phyloP scores from a whole-genome alignment of 371 early-diverging fungal genomes.

The Mucor racemosus region DNA sequence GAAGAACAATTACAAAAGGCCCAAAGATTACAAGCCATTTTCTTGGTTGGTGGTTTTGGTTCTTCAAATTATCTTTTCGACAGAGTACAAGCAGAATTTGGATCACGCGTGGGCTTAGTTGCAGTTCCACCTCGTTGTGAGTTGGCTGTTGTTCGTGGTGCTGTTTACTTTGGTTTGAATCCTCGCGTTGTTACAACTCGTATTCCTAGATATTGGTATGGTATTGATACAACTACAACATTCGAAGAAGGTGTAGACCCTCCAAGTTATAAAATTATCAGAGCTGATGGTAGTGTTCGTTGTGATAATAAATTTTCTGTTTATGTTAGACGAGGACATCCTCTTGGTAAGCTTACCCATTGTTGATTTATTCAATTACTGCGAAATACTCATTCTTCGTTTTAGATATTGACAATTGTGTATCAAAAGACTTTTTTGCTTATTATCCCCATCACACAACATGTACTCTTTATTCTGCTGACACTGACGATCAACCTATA shows the following conservation, averaged over 20 bases:
- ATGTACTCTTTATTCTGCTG: slow-evolving; percentile 56
- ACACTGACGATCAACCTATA: slow-evolving; percentile 54
- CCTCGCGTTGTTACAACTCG: slow-evolving; percentile 60
- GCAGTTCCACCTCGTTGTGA: slow-evolving; percentile 62
- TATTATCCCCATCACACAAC: slow-evolving; percentile 59
- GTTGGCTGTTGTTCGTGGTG: slow-evolving; percentile 57
- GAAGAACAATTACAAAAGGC: slow-evolving; percentile 57
- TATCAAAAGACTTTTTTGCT: slow-evolving; percentile 48
- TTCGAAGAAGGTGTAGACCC: slow-evolving; percentile 64
- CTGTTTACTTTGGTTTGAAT: slow-evolving; percentile 64
- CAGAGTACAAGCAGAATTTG: slow-evolving; percentile 53
- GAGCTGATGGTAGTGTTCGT: slow-evolving; percentile 56
- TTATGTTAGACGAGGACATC: slow-evolving; percentile 52
- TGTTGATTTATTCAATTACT: neutral
- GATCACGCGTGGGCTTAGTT: slow-evolving; percentile 44
- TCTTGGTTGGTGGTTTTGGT: slow-evolving; percentile 69
- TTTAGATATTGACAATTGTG: slow-evolving; percentile 39
- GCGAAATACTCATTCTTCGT: neutral
- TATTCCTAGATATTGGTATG: slow-evolving; percentile 69
- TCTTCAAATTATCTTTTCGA: slow-evolving; percentile 65
- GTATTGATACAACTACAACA: slow-evolving; percentile 63
- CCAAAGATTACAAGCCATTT: slow-evolving; percentile 53
- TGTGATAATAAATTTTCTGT: slow-evolving; percentile 58
- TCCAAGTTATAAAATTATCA: slow-evolving; percentile 51
- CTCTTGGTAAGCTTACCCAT: slow-evolving; percentile 14